These are phyloP conservation scores for Penstemon newberryi DNA, from an alignment of 257 asterid genomes.

Conservation along the genomic window DNA sequence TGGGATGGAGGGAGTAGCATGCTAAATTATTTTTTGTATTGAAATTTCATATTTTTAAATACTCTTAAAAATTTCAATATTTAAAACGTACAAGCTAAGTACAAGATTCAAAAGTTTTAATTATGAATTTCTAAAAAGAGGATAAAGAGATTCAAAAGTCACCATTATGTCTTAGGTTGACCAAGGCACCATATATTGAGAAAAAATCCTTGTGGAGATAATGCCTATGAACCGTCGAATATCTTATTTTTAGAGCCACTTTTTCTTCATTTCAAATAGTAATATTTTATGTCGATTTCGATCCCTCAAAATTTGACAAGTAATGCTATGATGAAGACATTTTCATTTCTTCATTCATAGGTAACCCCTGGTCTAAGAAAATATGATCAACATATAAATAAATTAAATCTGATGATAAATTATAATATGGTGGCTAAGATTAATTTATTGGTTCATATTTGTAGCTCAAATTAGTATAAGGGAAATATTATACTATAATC, in stretches of 20 bases:
- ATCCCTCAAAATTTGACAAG: slow-evolving; percentile 11
- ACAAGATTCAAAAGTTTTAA: slow-evolving; percentile 8
- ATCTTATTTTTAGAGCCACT: neutral
- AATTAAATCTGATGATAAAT: neutral
- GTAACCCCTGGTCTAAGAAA: neutral
- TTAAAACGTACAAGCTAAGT: too few relatives aligned
- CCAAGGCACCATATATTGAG: slow-evolving; percentile 5
- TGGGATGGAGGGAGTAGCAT: too few relatives aligned
- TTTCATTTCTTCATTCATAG: slow-evolving; percentile 14
- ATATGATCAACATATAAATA: neutral
- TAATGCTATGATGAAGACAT: slow-evolving; percentile 6
- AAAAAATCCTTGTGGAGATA: slow-evolving; percentile 18
- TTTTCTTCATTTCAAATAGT: slow-evolving; percentile 28
- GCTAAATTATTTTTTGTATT: too few relatives aligned
- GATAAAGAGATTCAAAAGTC: slow-evolving; percentile 34
- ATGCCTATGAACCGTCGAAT: slow-evolving; percentile 1
- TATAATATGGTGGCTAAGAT: too few relatives aligned
- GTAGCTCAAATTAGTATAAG: too few relatives aligned
- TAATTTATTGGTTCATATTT: too few relatives aligned
- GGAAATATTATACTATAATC: too few relatives aligned
- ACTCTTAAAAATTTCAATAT: too few relatives aligned
- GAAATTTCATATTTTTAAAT: too few relatives aligned
- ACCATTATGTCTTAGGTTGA: slow-evolving; percentile 37
- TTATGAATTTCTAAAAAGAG: slow-evolving; percentile 31
- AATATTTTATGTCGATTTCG: slow-evolving; percentile 14